phyloP scores from a whole-genome alignment of 805 yeast genomes.

The Saccharomycopsis fibuligera region DNA sequence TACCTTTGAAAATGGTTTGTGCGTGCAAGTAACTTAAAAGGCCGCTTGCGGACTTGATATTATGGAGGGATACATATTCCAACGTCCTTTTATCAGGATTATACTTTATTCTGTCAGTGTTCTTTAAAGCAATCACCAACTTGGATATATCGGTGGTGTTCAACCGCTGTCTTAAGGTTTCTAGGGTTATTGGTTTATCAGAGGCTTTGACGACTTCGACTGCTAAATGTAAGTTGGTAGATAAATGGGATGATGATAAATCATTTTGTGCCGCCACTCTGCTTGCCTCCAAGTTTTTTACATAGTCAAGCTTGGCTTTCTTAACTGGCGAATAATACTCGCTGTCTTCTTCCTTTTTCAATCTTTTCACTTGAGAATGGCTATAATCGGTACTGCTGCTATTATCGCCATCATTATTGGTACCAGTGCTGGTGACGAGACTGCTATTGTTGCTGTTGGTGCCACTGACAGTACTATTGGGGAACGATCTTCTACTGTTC shows the following conservation, averaged over 20 bases:
- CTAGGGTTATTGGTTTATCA: slow-evolving; percentile 63
- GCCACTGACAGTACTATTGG: not conserved
- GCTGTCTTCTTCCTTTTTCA: slow-evolving; percentile 26
- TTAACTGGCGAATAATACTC: slow-evolving; percentile 32
- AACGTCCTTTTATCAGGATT: slow-evolving; percentile 57
- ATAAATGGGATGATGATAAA: slow-evolving; percentile 46
- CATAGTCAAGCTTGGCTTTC: slow-evolving; percentile 25
- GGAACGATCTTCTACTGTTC: not conserved
- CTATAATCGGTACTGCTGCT: not conserved
- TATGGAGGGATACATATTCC: slow-evolving; percentile 84
- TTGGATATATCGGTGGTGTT: slow-evolving; percentile 49
- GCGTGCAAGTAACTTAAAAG: slow-evolving; percentile 64
- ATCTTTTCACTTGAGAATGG: not conserved
- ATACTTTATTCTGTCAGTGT: slow-evolving; percentile 70
- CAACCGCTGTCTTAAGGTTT: slow-evolving; percentile 61
- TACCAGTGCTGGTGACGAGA: not conserved
- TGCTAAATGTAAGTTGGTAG: slow-evolving; percentile 85
- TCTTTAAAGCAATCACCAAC: slow-evolving; percentile 63
- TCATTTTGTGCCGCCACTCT: slow-evolving; percentile 22
- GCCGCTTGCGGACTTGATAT: slow-evolving; percentile 76
- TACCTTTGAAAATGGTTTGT: slow-evolving; percentile 84
- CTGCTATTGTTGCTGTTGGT: not conserved
- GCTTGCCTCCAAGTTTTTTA: slow-evolving; percentile 5
- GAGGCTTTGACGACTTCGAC: slow-evolving; percentile 76
- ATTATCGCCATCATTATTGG: not conserved